These are phyloP conservation scores for Bretschneidera sinensis DNA, from an alignment of 345 rosid genomes.

Conservation along the genomic window DNA sequence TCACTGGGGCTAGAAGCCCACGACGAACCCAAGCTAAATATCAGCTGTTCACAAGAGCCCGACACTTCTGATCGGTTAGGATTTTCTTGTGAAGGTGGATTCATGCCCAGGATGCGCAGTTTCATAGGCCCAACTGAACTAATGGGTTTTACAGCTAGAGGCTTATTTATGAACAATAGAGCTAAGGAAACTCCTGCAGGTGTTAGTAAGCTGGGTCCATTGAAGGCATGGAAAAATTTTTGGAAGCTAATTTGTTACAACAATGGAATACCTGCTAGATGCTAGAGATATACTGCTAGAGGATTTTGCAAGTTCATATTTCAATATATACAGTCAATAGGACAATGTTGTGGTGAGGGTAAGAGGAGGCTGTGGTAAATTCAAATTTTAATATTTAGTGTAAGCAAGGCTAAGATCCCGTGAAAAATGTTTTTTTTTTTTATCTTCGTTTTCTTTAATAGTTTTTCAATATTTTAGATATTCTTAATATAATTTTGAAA, in stretches of 20 bases:
- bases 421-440: no score
- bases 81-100: constrained; percentile 28
- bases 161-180: constrained; percentile 37
- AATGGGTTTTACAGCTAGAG: constrained; percentile 80
- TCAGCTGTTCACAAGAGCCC: no score
- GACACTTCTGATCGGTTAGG: no score
- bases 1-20: constrained; percentile 1
- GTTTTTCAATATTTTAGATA: no score
- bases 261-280: constrained; percentile 22
- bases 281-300: background rate
- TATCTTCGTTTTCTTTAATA: no score
- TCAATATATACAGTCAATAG: no score
- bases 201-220: constrained; percentile 25
- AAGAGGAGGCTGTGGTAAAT: no score
- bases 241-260: constrained; percentile 31
- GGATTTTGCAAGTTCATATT: no score
- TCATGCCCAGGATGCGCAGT: constrained; percentile 43
- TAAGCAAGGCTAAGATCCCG: no score
- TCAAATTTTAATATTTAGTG: no score
- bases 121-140: constrained; percentile 51
- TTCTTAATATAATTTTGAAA: no score
- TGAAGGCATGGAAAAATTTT: constrained; percentile 55
- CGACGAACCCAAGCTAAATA: constrained; percentile 5
- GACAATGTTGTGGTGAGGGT: no score
- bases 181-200: constrained; percentile 9